phyloP scores from a whole-genome alignment of 306 rosid genomes.

The Abrus pulchellus region DNA sequence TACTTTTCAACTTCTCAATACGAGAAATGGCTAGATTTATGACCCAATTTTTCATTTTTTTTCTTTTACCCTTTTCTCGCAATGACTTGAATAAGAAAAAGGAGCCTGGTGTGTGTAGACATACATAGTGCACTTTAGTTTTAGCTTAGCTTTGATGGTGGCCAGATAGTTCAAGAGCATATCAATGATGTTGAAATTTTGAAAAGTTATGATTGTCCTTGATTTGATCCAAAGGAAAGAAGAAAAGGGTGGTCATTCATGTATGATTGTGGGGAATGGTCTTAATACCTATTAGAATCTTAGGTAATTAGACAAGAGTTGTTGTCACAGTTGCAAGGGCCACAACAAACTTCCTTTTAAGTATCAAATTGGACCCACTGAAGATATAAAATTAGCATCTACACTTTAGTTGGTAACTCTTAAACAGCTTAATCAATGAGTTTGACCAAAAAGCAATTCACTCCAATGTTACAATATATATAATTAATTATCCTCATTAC shows the following conservation, averaged over 20 bases:
- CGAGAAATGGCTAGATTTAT: constrained; percentile 4
- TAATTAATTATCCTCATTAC: background rate
- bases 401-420: constrained; percentile 38
- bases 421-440: constrained; percentile 44
- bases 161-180: constrained; percentile 52
- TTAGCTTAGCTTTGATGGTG: constrained; percentile 35
- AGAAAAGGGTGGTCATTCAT: constrained; percentile 46
- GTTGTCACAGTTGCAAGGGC: constrained; percentile 65
- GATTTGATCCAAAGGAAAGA: constrained; percentile 50
- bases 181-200: constrained; percentile 57
- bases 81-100: constrained; percentile 30
- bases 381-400: constrained; percentile 47
- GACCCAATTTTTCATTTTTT: background rate
- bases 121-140: constrained; percentile 14
- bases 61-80: background rate
- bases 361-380: constrained; percentile 63
- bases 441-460: constrained; percentile 50
- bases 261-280: constrained; percentile 47
- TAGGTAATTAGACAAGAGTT: constrained; percentile 60
- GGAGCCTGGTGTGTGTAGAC: constrained; percentile 14
- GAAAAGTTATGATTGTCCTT: constrained; percentile 56
- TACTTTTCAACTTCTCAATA: constrained; percentile 39
- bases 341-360: constrained; percentile 52
- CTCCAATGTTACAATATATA: background rate
- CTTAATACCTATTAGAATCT: constrained; percentile 62